These are phyloP conservation scores for Barbarea vulgaris DNA, from an alignment of 345 rosid genomes.

Conservation along the genomic window DNA sequence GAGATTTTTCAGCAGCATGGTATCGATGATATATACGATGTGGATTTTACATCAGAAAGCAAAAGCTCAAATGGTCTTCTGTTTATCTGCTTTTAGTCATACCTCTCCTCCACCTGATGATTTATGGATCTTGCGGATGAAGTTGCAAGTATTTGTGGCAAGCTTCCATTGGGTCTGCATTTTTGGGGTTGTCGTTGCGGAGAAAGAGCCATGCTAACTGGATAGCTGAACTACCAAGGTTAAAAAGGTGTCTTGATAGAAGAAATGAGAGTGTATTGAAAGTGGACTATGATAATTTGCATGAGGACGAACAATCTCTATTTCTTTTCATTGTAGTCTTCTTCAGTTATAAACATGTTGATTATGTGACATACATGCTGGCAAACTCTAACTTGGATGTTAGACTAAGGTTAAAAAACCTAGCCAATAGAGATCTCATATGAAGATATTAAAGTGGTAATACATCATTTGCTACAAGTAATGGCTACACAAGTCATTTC, in stretches of 20 bases:
- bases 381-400: not conserved
- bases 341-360: not conserved
- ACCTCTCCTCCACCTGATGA: conserved; percentile 39
- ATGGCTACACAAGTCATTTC: conserved; percentile 27
- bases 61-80: not conserved
- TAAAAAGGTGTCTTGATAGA: not conserved
- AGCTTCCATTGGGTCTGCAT: not conserved
- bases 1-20: not conserved
- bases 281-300: conserved; percentile 32
- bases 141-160: not conserved
- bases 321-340: conserved; percentile 41
- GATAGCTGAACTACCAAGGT: not conserved
- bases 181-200: not conserved
- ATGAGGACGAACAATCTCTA: not conserved
- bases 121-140: not conserved
- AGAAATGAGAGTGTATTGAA: conserved; percentile 9
- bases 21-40: not conserved
- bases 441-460: not conserved
- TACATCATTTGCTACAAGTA: conserved; percentile 35
- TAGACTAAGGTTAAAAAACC: not conserved
- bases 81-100: not conserved
- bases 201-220: not conserved
- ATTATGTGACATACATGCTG: not conserved
- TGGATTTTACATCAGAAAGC: not conserved
- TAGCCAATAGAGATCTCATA: conserved; percentile 29